Evolutionary conservation across 2,329 filamentous ascomycete species (phyloP).

Genomic region (Penicillium crustosum): DNA sequence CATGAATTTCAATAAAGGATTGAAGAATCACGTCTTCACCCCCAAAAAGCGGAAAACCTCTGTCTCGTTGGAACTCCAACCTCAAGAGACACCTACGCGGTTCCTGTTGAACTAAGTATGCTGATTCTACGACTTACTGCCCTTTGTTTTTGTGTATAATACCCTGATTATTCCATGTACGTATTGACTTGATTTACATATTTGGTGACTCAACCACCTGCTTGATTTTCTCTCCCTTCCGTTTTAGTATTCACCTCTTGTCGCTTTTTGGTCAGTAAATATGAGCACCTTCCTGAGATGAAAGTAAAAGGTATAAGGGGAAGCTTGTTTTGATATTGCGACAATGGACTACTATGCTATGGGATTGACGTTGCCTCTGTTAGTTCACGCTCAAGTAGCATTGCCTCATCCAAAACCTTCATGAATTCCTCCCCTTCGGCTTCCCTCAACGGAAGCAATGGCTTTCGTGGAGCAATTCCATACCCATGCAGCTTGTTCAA

Average conservation of each 20-base stretch:
- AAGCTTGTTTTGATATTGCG: not conserved
- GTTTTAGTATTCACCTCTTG: not conserved
- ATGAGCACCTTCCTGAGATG: not conserved
- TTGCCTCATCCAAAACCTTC: not conserved
- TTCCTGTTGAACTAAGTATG: slow-evolving; percentile 7
- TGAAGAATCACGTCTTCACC: slow-evolving; percentile 12
- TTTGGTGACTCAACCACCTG: not conserved
- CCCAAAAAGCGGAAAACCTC: slow-evolving; percentile 1
- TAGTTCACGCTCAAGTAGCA: not conserved
- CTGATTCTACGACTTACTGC: not conserved
- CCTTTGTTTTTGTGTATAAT: not conserved
- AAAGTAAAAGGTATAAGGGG: not conserved
- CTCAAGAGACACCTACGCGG: slow-evolving; percentile 4
- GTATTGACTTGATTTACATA: not conserved
- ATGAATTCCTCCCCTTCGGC: not conserved
- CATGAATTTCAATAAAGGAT: slow-evolving; percentile 20
- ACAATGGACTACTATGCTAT: not conserved
- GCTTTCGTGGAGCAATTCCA: not conserved
- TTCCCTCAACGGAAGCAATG: not conserved
- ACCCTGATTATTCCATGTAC: not conserved
- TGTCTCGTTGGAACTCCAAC: slow-evolving; percentile 4
- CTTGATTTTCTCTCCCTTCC: not conserved
- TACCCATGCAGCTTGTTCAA: not conserved
- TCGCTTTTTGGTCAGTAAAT: not conserved
- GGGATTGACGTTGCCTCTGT: not conserved